phyloP scores from a whole-genome alignment of 2,329 filamentous ascomycete genomes.

The Colletotrichum simmondsii region DNA sequence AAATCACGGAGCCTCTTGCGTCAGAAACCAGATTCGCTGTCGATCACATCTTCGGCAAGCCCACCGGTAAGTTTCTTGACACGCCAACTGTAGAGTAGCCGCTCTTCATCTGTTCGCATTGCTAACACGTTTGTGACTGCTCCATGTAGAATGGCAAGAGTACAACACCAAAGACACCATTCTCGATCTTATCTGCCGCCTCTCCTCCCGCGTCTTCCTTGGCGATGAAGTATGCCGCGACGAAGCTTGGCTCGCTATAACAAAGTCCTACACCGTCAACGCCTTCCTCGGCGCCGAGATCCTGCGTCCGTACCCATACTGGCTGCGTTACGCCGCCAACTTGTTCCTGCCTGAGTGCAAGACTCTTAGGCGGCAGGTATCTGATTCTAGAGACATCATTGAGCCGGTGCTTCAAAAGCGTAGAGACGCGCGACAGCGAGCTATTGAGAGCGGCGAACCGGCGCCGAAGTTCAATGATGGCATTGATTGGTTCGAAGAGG shows the following conservation, averaged over 20 bases:
- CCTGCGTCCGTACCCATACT: constrained; percentile 1
- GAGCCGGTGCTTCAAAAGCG: constrained; percentile 44
- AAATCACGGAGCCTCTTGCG: constrained; percentile 30
- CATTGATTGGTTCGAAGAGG: constrained; percentile 54
- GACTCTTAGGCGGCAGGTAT: constrained; percentile 47
- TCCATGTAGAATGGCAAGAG: constrained; percentile 25
- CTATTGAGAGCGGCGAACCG: constrained; percentile 6
- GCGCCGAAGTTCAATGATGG: constrained; percentile 44
- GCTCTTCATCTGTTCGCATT: neutral
- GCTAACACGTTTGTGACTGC: neutral
- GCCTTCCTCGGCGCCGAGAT: constrained; percentile 12
- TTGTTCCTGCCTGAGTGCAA: constrained; percentile 18
- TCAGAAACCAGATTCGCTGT: constrained; percentile 19
- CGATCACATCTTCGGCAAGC: constrained; percentile 8
- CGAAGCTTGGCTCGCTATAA: constrained; percentile 56
- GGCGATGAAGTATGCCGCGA: constrained; percentile 57
- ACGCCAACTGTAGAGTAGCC: neutral
- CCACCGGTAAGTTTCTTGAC: neutral
- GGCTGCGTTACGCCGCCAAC: neutral
- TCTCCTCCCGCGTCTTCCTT: constrained; percentile 62
- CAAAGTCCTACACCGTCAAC: constrained; percentile 42
- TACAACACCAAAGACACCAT: constrained; percentile 6
- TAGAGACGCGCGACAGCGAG: constrained; percentile 38
- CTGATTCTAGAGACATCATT: constrained; percentile 48
- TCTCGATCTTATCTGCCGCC: constrained; percentile 53